phyloP scores from a whole-genome alignment of 371 early-diverging fungal genomes.

The Rhizopus sp. region DNA sequence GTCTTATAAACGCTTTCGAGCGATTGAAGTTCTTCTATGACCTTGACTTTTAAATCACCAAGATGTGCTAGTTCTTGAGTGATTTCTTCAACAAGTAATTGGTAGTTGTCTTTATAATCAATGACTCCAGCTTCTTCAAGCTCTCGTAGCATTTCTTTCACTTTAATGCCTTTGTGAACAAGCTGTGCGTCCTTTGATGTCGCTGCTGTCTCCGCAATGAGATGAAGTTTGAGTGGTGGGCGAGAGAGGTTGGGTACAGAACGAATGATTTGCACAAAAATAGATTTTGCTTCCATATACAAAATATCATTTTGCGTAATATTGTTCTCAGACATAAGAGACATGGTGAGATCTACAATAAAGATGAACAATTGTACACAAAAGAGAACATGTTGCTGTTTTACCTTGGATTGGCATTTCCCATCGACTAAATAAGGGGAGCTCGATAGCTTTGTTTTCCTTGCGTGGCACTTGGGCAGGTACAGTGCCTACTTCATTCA shows the following conservation, averaged over 20 bases:
- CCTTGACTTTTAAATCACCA: slow-evolving; percentile 80
- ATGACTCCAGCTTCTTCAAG: slow-evolving; percentile 74
- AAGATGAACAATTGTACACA: not conserved
- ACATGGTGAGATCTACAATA: slow-evolving; percentile 46
- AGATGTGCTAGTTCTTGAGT: slow-evolving; percentile 80
- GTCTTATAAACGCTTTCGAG: slow-evolving; percentile 83
- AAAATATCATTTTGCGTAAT: slow-evolving; percentile 87
- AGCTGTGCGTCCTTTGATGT: slow-evolving; percentile 81
- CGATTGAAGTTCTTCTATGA: slow-evolving; percentile 69
- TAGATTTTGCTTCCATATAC: slow-evolving; percentile 90
- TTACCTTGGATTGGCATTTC: slow-evolving; percentile 85
- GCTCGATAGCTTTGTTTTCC: slow-evolving; percentile 81
- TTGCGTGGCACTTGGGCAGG: slow-evolving; percentile 82
- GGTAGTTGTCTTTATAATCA: slow-evolving; percentile 69
- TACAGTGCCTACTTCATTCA: slow-evolving; percentile 79
- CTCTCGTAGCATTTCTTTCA: slow-evolving; percentile 85
- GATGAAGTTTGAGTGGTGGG: slow-evolving; percentile 57
- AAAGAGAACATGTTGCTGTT: no score
- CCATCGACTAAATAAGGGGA: slow-evolving; percentile 90
- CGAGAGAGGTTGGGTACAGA: slow-evolving; percentile 63
- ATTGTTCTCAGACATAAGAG: slow-evolving; percentile 72
- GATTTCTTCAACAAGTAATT: slow-evolving; percentile 83
- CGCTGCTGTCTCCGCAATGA: slow-evolving; percentile 83
- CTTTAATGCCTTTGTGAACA: slow-evolving; percentile 89
- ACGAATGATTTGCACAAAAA: slow-evolving; percentile 89